phyloP scores from a whole-genome alignment of 495 filamentous ascomycete genomes.

The Cercophora scortea region DNA sequence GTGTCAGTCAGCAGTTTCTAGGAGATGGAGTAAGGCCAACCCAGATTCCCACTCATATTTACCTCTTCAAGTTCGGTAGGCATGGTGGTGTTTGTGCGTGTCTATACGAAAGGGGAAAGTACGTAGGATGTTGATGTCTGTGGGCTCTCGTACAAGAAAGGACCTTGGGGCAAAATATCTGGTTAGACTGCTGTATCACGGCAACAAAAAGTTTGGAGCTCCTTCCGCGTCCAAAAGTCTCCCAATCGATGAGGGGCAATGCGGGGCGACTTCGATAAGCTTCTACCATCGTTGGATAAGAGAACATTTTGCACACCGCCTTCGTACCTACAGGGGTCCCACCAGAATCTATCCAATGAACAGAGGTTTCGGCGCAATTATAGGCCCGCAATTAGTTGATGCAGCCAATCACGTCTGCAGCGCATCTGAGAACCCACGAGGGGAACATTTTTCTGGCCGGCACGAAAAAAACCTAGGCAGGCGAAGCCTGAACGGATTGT shows the following conservation, averaged over 20 bases:
- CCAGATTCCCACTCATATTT: neutral
- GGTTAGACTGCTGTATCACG: neutral
- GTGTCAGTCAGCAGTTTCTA: conserved; percentile 7
- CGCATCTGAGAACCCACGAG: conserved; percentile 12
- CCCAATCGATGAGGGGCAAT: conserved; percentile 10
- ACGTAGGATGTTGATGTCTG: neutral
- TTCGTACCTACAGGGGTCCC: neutral
- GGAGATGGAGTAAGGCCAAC: too few relatives aligned
- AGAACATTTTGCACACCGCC: neutral
- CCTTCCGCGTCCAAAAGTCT: neutral
- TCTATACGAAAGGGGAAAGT: neutral
- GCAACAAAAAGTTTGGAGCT: conserved; percentile 1
- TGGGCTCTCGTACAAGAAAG: neutral
- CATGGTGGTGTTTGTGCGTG: conserved; percentile 39
- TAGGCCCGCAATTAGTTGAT: conserved; percentile 8
- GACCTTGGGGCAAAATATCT: too few relatives aligned
- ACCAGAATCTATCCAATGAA: neutral
- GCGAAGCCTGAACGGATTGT: neutral
- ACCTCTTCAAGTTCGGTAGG: conserved; percentile 81
- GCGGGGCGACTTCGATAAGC: conserved; percentile 4
- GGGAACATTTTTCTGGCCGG: conserved; percentile 17
- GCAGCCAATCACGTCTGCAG: conserved; percentile 12
- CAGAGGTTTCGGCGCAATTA: conserved; percentile 5
- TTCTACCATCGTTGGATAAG: neutral
- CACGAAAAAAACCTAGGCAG: conserved; percentile 16